Base-by-base conservation (phyloP, 768 basidiomycete species). In the Tulasnella sp. region DNA sequence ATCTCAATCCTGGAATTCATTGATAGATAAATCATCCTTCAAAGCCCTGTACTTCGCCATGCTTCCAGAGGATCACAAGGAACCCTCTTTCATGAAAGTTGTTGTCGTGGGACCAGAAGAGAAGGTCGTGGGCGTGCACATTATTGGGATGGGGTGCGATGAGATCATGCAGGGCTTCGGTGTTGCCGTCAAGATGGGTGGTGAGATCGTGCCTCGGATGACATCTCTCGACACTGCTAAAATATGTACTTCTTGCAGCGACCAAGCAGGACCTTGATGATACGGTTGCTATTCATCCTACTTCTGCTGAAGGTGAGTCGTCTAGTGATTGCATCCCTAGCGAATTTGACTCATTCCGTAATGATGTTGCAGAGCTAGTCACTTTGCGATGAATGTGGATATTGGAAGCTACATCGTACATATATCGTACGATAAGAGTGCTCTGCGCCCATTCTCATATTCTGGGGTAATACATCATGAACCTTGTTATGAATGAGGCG, bases 171-270 rank as follows among this genome's bases (percentile, higher is more conserved):
- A 99, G 77, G 94, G 94, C 63, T 97, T 96, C 71, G 89, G 75
- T 1, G 91, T 98, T n/a, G 96, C 96, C 11, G 76, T 99, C 65
- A 98, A 97, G 76, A 94, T 98, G 94, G 87, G 87, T 21, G 79
- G 76, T 79, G 65, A 10, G 76, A 52, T 2, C 53, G 8, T 22
- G 2, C 12, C 17, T 24, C 11, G 22, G 41, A 19, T 10, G 49
- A 19, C 53, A 11, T 21, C 9, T 19, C 19, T 11, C 19, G 41
- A 43, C 11, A 19, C 11, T 8, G 21, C 42, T 27, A 43, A 29
- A 8, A 53, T 12, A 21, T 30, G 11, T 41, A 9, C 24, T 11
- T 2, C 38, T n/a, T 22, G n/a, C 42, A 62, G 62, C 62, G 42
- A 79, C 77, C 22, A 92, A 92, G 73, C 70, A 78, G 66, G 86